Percentiles rank a stretch among this genome's conserved stretches.
Evolutionary conservation across 2,329 filamentous ascomycete genomes (phyloP).

Genomic region (Huntiella decipiens): DNA sequence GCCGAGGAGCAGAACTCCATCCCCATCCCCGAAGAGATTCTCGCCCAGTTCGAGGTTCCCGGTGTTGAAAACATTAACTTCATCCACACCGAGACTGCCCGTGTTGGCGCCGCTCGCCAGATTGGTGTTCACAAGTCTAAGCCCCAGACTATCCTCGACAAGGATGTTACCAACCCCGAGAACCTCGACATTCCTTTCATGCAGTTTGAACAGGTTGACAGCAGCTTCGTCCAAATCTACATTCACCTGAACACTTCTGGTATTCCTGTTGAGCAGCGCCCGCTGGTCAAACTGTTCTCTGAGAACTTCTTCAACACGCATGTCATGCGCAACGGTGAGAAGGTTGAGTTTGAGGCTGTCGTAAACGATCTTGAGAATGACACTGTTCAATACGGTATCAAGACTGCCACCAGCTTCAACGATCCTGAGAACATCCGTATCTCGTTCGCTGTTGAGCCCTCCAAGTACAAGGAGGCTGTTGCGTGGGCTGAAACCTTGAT

Average conservation of each 20-base stretch:
- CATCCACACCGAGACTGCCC: slow-evolving; percentile 69
- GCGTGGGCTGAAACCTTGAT: slow-evolving; percentile 72
- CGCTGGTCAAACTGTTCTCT: slow-evolving; percentile 64
- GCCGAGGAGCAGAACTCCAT: slow-evolving; percentile 80
- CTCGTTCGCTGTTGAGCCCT: slow-evolving; percentile 67
- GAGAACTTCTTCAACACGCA: slow-evolving; percentile 93
- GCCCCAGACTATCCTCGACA: slow-evolving; percentile 60
- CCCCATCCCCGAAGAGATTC: slow-evolving; percentile 63
- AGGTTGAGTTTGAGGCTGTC: slow-evolving; percentile 75
- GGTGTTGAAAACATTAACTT: slow-evolving; percentile 85
- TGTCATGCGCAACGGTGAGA: slow-evolving; percentile 55
- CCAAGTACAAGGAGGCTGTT: slow-evolving; percentile 69
- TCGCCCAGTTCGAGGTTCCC: slow-evolving; percentile 68
- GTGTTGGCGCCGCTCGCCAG: slow-evolving; percentile 57
- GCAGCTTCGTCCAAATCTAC: slow-evolving; percentile 76
- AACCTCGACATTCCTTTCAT: slow-evolving; percentile 37
- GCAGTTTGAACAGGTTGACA: slow-evolving; percentile 90
- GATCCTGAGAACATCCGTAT: slow-evolving; percentile 70
- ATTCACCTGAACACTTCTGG: slow-evolving; percentile 61
- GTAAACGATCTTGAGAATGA: slow-evolving; percentile 82
- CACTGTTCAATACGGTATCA: slow-evolving; percentile 66
- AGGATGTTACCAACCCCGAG: slow-evolving; percentile 23
- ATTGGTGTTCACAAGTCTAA: slow-evolving; percentile 48
- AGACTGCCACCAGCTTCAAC: slow-evolving; percentile 46
- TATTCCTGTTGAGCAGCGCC: slow-evolving; percentile 66